Conservation (phyloP, 2,329 filamentous ascomycete genomes). For the Fusarium mundagurra region DNA sequence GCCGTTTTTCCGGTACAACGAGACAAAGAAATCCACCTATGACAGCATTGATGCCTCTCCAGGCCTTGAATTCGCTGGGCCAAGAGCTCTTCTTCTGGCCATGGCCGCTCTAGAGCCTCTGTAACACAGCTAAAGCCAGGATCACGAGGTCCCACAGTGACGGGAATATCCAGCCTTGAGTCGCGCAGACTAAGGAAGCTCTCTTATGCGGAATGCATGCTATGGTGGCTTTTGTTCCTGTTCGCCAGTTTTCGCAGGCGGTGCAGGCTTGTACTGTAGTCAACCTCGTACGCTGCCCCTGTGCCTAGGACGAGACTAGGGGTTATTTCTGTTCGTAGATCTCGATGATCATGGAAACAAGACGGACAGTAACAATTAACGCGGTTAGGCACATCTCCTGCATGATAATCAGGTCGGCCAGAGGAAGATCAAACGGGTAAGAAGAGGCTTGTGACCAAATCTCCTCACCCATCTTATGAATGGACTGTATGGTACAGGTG, state of each 20-base stretch:
- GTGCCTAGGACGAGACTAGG: constrained; percentile 1
- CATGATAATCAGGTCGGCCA: constrained; percentile 12
- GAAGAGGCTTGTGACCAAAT: constrained; percentile 7
- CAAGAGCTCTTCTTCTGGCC: not conserved
- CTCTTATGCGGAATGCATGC: not conserved
- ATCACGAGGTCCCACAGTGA: constrained; percentile 32
- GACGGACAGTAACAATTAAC: constrained; percentile 1
- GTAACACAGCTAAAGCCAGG: constrained; percentile 20
- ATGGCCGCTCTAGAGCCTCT: constrained; percentile 31
- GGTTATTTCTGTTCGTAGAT: constrained; percentile 10
- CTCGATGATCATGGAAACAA: constrained; percentile 34
- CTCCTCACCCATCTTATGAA: not conserved
- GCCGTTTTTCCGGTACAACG: constrained; percentile 15
- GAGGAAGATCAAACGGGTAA: not conserved
- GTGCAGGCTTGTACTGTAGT: not conserved
- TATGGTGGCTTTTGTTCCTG: not conserved
- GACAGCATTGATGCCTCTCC: constrained; percentile 9
- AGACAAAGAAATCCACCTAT: constrained; percentile 11
- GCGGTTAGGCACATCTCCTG: constrained; percentile 5
- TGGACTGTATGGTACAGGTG: not conserved
- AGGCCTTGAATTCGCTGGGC: not conserved
- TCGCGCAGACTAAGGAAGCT: not conserved
- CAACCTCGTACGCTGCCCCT: constrained; percentile 20
- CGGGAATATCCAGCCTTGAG: constrained; percentile 17
- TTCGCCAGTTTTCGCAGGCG: constrained; percentile 3